These are phyloP conservation scores for Quercus glauca DNA, from an alignment of 306 rosid species.

Conservation along the genomic window DNA sequence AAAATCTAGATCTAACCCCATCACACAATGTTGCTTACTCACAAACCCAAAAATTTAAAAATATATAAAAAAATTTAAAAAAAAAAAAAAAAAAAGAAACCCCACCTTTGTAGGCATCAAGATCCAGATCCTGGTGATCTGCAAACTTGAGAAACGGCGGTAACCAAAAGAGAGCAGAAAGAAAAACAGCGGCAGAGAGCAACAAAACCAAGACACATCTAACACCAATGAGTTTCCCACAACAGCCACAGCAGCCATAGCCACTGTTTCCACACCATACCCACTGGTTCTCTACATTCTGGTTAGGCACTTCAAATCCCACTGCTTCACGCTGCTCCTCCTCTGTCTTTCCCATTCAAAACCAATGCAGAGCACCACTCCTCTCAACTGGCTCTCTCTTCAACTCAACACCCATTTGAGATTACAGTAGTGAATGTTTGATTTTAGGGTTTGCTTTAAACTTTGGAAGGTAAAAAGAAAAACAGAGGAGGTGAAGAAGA, in stretches of 20 bases:
- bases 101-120: conserved; percentile 65
- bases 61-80: not conserved
- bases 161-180: conserved; percentile 82
- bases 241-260: conserved; percentile 33
- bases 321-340: conserved; percentile 48
- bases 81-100: not conserved
- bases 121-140: conserved; percentile 56
- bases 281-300: conserved; percentile 44
- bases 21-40: conserved; percentile 33
- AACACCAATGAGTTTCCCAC: conserved; percentile 51
- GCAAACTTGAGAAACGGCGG: conserved; percentile 65
- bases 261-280: not conserved
- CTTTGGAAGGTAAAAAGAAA: no score
- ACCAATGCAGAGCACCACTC: conserved; percentile 1
- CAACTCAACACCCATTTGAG: conserved; percentile 41
- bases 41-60: conserved; percentile 1
- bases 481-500: no score
- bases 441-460: no score
- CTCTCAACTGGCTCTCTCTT: conserved; percentile 25
- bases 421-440: not conserved
- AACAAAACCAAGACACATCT: conserved; percentile 70
- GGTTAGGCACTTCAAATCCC: conserved; percentile 31
- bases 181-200: conserved; percentile 59
- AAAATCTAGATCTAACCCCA: conserved; percentile 48
- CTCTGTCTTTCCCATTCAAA: conserved; percentile 72